Evolutionary conservation across 2,329 filamentous ascomycete genomes (phyloP), one percentile per base, ranked within the genome.

Genomic region (Xylariaceae sp.): DNA sequence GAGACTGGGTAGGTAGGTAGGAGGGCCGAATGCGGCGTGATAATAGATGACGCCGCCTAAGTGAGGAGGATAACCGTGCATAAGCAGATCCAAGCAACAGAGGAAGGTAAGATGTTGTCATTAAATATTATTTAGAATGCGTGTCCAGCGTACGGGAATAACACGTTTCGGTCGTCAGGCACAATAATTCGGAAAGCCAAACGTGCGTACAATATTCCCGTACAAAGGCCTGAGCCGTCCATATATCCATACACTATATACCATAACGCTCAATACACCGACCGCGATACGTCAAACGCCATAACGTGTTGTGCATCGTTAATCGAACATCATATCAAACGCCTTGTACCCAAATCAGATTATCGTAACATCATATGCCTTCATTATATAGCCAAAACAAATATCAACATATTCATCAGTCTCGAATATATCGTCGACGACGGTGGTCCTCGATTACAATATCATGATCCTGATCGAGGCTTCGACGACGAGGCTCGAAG

Each of bases 401-500:
- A n/a, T n/a, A n/a, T n/a, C 31, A 12, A 34, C 19, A n/a, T 26
- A 17, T 56, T 49, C 9, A 61, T 54, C 50, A 67, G 41, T 70
- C 66, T 23, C 66, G 61, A 51, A 70, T 66, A 49, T 71, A 69
- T 52, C 67, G 66, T 33, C 69, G 62, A 31, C 65, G 66, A 2
- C 65, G 65, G 23, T 64, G 67, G 51, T 73, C 70, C 53, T 72
- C 70, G 39, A 73, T 69, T 21, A 72, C 56, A 29, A 73, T 72
- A 60, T 72, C 67, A 36, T 53, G 65, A 6, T 70, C 70, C 1
- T 53, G 66, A 6, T 70, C 70, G 1, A 62, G 73, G 71, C 59
- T 76, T 63, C 41, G 71, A 62, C 39, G 70, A 14, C 68, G 60
- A n/a, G 71, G 70, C 29, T 75, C 74, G 47, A 69, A 71, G 19